Percentiles rank a stretch among this genome's conserved stretches.
Conservation (phyloP, 2,329 filamentous ascomycete species). For the Ascocoryne sarcoides region DNA sequence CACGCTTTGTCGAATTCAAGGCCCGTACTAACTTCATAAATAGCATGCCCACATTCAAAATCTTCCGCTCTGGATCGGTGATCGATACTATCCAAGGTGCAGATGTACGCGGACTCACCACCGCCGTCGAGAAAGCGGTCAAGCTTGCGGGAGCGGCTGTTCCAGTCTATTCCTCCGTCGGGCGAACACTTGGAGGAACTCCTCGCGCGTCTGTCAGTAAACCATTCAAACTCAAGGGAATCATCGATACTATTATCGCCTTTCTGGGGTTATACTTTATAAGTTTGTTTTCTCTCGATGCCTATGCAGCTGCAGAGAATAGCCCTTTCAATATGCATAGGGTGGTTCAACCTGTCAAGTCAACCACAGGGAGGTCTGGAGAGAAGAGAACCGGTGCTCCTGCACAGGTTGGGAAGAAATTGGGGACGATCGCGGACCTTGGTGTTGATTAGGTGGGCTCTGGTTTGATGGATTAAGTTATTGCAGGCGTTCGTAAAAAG, state of each 20-base stretch:
- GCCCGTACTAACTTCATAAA: constrained; percentile 7
- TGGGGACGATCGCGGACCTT: constrained; percentile 29
- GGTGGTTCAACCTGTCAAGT: not conserved
- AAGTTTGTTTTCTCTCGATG: constrained; percentile 56
- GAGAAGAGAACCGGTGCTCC: constrained; percentile 26
- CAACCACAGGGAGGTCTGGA: constrained; percentile 14
- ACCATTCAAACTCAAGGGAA: constrained; percentile 32
- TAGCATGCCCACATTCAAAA: constrained; percentile 86
- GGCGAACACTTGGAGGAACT: constrained; percentile 48
- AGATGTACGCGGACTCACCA: constrained; percentile 65
- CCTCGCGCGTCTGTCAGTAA: constrained; percentile 21
- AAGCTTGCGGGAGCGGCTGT: constrained; percentile 39
- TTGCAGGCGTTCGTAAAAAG: no score
- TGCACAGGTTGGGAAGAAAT: constrained; percentile 23
- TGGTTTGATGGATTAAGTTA: no score
- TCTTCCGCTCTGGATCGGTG: constrained; percentile 69
- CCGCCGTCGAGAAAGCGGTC: constrained; percentile 64
- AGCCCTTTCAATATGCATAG: constrained; percentile 48
- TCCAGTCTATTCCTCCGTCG: constrained; percentile 44
- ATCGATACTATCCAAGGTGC: constrained; percentile 75
- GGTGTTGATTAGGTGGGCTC: constrained; percentile 11
- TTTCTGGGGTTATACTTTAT: constrained; percentile 54
- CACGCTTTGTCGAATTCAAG: not conserved
- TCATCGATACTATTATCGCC: constrained; percentile 42
- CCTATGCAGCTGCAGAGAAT: constrained; percentile 50